Conservation (phyloP, 1,139 yeast genomes). For the Hyphopichia fennica region DNA sequence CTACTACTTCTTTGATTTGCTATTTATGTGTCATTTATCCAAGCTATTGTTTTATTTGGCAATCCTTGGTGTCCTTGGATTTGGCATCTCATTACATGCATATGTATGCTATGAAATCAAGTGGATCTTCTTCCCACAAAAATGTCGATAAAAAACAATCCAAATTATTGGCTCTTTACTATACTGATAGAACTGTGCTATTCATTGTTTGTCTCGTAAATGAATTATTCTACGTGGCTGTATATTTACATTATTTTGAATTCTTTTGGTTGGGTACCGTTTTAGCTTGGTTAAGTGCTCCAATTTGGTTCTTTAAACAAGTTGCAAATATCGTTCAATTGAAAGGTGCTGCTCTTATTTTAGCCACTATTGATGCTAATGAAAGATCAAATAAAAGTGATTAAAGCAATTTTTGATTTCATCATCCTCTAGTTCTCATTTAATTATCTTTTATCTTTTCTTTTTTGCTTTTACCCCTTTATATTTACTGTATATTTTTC, state of each 20-base stretch:
- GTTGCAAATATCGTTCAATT: constrained; percentile 86
- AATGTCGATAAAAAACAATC: constrained; percentile 71
- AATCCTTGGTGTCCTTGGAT: constrained; percentile 80
- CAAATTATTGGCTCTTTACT: constrained; percentile 77
- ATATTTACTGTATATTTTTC: background rate
- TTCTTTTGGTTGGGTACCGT: constrained; percentile 68
- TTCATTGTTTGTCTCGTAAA: constrained; percentile 90
- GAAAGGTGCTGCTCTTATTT: constrained; percentile 75
- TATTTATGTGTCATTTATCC: constrained; percentile 84
- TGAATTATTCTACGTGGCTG: constrained; percentile 88
- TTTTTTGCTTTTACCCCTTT: background rate
- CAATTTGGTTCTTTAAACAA: constrained; percentile 91
- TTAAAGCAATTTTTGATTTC: background rate
- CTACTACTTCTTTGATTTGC: constrained; percentile 88
- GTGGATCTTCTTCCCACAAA: constrained; percentile 84
- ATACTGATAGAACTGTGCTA: constrained; percentile 79
- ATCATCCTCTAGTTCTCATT: background rate
- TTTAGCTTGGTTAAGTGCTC: constrained; percentile 65
- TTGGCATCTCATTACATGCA: constrained; percentile 97
- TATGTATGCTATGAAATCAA: constrained; percentile 89
- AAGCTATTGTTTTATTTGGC: constrained; percentile 65
- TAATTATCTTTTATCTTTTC: background rate
- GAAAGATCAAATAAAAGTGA: constrained; percentile 33
- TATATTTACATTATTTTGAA: constrained; percentile 73
- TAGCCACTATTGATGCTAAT: constrained; percentile 81